Conservation (phyloP, 805 yeast genomes). For the Yamadazyma endophytica region DNA sequence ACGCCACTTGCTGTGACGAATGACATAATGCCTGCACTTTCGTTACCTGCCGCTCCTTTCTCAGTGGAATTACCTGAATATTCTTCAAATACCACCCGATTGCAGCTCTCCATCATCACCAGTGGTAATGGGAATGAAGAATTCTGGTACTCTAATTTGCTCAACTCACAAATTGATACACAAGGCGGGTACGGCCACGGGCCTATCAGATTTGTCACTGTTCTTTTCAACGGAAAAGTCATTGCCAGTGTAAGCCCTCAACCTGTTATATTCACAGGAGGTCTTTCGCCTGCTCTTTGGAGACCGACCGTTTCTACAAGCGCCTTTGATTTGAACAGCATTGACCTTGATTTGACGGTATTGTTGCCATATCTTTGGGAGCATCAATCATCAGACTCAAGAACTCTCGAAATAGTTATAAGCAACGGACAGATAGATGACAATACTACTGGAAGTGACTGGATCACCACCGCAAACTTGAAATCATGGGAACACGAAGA, state of each 20-base stretch:
- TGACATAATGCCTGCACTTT: constrained; percentile 35
- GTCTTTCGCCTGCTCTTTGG: constrained; percentile 78
- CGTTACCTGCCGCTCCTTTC: constrained; percentile 40
- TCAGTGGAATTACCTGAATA: constrained; percentile 41
- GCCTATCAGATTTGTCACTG: constrained; percentile 64
- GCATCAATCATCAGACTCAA: constrained; percentile 21
- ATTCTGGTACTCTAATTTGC: constrained; percentile 69
- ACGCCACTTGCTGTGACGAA: constrained; percentile 26
- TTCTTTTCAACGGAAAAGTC: constrained; percentile 54
- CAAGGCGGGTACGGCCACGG: constrained; percentile 51
- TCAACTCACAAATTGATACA: constrained; percentile 43
- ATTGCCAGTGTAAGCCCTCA: constrained; percentile 64
- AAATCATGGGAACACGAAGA: constrained; percentile 48
- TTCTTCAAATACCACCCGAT: constrained; percentile 54
- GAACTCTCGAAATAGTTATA: constrained; percentile 44
- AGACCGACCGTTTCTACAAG: constrained; percentile 69
- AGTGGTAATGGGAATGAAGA: constrained; percentile 81
- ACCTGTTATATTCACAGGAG: constrained; percentile 78
- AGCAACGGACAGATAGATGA: constrained; percentile 40
- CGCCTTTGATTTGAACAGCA: constrained; percentile 70
- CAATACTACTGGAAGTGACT: constrained; percentile 41
- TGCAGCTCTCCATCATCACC: constrained; percentile 54
- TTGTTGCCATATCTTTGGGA: constrained; percentile 68
- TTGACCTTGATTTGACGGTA: constrained; percentile 67
- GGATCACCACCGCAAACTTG: constrained; percentile 58